phyloP scores from a whole-genome alignment of 306 rosid species.

The Arachis hypogaea region DNA sequence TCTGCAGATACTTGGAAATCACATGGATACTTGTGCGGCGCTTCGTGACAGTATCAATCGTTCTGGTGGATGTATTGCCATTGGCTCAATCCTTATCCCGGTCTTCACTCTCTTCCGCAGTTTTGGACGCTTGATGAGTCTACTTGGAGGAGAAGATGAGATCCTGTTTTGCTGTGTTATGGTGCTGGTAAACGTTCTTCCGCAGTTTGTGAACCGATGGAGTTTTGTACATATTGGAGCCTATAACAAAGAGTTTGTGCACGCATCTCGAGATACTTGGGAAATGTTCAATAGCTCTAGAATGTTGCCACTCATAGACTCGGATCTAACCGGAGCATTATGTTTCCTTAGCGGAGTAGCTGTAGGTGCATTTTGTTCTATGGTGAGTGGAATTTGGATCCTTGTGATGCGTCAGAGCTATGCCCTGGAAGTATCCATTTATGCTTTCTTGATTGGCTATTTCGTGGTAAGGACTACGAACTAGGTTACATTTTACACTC shows the following conservation, averaged over 20 bases:
- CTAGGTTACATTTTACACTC: conserved; percentile 5
- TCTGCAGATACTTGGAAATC: conserved; percentile 36
- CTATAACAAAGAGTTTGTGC: conserved; percentile 65
- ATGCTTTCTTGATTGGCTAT: conserved; percentile 77
- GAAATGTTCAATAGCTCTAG: conserved; percentile 52
- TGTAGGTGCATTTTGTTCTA: conserved; percentile 63
- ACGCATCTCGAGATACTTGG: conserved; percentile 71
- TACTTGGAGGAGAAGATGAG: conserved; percentile 54
- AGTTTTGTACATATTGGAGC: conserved; percentile 77
- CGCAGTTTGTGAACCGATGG: conserved; percentile 67
- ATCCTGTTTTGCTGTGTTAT: conserved; percentile 74
- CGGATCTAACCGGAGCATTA: conserved; percentile 74
- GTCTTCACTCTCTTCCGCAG: conserved; percentile 49
- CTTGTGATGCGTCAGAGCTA: conserved; percentile 55
- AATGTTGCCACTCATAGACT: conserved; percentile 52
- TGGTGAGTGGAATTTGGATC: conserved; percentile 70
- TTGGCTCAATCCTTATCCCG: conserved; percentile 69
- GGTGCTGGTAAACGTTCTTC: conserved; percentile 60
- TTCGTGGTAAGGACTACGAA: conserved; percentile 65
- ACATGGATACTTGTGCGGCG: conserved; percentile 45
- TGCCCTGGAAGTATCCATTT: conserved; percentile 57
- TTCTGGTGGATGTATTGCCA: conserved; percentile 58
- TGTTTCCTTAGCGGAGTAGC: conserved; percentile 72
- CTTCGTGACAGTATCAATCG: conserved; percentile 51
- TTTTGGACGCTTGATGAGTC: conserved; percentile 54